Conservation (phyloP, 1,284 basidiomycete genomes). For the Rhodotorula sp. region DNA sequence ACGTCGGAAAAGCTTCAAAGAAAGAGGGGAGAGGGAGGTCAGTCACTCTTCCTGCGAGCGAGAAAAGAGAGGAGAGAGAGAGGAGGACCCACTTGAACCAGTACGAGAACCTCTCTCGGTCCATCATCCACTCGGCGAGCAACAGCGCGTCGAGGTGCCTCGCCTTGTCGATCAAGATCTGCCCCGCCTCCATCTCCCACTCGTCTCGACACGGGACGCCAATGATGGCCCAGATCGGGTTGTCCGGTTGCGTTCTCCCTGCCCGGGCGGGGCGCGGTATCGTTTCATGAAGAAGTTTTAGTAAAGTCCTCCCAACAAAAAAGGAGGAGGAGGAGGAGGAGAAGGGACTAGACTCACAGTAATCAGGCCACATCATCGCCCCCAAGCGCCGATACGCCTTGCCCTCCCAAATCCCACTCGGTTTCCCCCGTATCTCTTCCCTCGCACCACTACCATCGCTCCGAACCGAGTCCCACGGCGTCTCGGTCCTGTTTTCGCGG, state of each 20-base stretch:
- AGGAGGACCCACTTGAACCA: conserved; percentile 50
- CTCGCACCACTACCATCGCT: conserved; percentile 9
- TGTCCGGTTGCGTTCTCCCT: conserved; percentile 49
- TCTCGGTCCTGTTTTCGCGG: conserved; percentile 6
- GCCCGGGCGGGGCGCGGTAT: neutral
- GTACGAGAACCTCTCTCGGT: conserved; percentile 43
- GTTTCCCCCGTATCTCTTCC: conserved; percentile 53
- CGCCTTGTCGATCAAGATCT: conserved; percentile 56
- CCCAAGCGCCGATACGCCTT: conserved; percentile 4
- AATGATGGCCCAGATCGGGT: conserved; percentile 43
- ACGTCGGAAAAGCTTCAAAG: conserved; percentile 16
- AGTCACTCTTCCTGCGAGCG: neutral
- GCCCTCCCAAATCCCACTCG: conserved; percentile 44
- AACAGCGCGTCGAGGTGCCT: conserved; percentile 50
- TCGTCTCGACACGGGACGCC: conserved; percentile 48
- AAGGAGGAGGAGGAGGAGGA: neutral
- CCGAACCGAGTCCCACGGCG: conserved; percentile 15
- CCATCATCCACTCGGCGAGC: conserved; percentile 54
- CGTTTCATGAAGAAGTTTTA: conserved; percentile 37
- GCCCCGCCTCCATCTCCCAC: conserved; percentile 55
- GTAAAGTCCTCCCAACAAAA: neutral
- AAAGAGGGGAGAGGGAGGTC: too few relatives aligned
- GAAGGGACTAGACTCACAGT: conserved; percentile 9
- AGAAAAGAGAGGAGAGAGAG: neutral
- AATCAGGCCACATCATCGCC: conserved; percentile 46